Evolutionary conservation across 2,329 filamentous ascomycete genomes (phyloP).

Genomic region (Nemania sp.): DNA sequence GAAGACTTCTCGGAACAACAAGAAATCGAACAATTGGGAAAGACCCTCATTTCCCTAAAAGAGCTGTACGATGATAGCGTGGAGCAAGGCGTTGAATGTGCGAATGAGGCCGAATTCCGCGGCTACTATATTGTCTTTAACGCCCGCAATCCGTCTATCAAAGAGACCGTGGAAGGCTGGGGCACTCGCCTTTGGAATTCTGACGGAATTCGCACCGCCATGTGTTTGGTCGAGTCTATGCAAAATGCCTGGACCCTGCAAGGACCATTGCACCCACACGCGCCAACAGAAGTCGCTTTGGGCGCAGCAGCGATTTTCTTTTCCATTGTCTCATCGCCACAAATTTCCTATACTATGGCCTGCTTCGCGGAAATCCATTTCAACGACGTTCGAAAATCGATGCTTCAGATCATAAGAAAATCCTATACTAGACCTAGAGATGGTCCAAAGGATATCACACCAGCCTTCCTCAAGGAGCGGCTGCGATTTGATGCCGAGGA

Average conservation of each 20-base stretch:
- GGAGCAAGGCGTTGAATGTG: constrained; percentile 59
- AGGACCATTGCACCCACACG: constrained; percentile 58
- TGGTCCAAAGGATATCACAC: constrained; percentile 63
- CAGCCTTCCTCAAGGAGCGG: constrained; percentile 58
- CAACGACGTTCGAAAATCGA: constrained; percentile 61
- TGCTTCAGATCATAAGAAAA: constrained; percentile 59
- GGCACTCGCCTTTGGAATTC: constrained; percentile 60
- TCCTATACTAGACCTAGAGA: constrained; percentile 61
- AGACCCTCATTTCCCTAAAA: constrained; percentile 66
- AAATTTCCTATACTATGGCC: constrained; percentile 70
- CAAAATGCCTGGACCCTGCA: constrained; percentile 62
- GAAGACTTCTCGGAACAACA: constrained; percentile 69
- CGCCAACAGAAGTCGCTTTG: constrained; percentile 53
- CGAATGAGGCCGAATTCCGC: constrained; percentile 68
- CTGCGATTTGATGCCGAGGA: constrained; percentile 70
- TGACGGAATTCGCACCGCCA: constrained; percentile 63
- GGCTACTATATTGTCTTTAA: constrained; percentile 69
- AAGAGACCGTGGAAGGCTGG: constrained; percentile 61
- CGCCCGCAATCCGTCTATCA: constrained; percentile 61
- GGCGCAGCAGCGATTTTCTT: constrained; percentile 61
- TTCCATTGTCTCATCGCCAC: constrained; percentile 58
- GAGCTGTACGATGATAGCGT: constrained; percentile 70
- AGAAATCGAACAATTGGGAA: constrained; percentile 69
- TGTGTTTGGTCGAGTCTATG: constrained; percentile 63
- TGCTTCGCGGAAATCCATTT: constrained; percentile 73